These are phyloP conservation scores for fission yeast (Schizosaccharomyces pombe) DNA, from an alignment of 805 yeast genomes.

Conservation along the genomic window DNA sequence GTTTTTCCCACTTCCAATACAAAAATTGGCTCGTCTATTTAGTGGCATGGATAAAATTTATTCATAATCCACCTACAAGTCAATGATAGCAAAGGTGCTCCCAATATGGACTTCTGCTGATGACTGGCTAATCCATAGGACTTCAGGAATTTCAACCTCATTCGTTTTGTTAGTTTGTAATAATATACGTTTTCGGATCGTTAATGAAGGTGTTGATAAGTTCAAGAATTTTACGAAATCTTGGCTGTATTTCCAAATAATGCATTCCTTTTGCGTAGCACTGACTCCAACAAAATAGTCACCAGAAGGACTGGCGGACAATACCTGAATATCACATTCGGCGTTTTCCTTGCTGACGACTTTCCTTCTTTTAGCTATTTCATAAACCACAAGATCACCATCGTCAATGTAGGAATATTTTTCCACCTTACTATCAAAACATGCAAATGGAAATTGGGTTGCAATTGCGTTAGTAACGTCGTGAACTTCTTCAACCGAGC, in stretches of 20 bases:
- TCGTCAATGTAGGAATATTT: not conserved
- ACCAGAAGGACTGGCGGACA: not conserved
- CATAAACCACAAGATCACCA: not conserved
- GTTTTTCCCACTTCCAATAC: not conserved
- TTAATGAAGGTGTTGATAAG: not conserved
- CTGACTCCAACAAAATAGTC: not conserved
- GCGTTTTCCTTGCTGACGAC: not conserved
- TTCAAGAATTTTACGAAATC: not conserved
- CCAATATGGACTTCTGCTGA: not conserved
- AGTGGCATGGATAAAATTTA: slow-evolving; percentile 1
- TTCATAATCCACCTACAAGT: not conserved
- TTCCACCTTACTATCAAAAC: not conserved
- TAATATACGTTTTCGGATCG: not conserved
- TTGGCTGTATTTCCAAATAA: not conserved
- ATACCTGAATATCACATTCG: not conserved
- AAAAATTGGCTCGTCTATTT: not conserved
- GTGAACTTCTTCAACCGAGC: not conserved
- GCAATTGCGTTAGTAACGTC: not conserved
- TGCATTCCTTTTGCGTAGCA: not conserved
- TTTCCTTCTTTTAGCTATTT: not conserved
- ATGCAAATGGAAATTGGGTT: not conserved
- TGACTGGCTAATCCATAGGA: not conserved
- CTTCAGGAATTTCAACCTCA: not conserved
- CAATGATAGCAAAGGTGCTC: not conserved
- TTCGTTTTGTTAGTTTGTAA: not conserved